A percentile compares a stretch with the other conserved stretches of the same genome.
Conservation (phyloP, 352 stramenopile genomes). For the Pythium rhizo-oryzae region DNA sequence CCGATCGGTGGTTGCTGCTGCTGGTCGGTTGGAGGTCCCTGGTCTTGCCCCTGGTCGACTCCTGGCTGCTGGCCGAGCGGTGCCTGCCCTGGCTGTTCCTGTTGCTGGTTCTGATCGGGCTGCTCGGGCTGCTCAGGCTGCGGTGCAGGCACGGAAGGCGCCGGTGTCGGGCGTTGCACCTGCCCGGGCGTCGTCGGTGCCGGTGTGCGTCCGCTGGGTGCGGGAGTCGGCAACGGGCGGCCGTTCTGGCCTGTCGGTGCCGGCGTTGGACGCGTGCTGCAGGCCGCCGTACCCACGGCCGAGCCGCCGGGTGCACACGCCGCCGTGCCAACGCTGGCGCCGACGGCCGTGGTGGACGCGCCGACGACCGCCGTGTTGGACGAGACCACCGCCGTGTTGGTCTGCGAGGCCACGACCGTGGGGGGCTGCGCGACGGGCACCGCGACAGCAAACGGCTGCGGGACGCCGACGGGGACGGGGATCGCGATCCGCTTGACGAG, state of each 20-base stretch:
- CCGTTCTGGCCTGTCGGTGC: background rate
- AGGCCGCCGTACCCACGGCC: background rate
- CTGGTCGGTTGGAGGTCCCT: background rate
- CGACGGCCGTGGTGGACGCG: background rate
- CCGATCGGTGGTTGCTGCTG: background rate
- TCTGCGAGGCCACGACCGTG: background rate
- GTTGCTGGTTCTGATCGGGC: slow-evolving; percentile 2
- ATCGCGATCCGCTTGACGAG: slow-evolving; percentile 18
- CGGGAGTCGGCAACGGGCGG: background rate
- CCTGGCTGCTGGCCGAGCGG: background rate
- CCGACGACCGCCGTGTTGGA: slow-evolving; percentile 1
- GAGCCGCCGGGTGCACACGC: background rate
- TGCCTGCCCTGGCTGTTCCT: slow-evolving; percentile 3
- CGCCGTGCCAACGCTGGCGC: background rate
- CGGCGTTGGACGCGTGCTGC: background rate
- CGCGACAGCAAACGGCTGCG: slow-evolving; percentile 3
- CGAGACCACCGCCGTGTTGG: background rate
- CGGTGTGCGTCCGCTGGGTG: background rate
- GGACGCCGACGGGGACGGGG: slow-evolving; percentile 9
- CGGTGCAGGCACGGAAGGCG: background rate
- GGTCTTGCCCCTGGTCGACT: background rate
- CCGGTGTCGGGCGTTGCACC: background rate
- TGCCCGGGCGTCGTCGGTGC: background rate
- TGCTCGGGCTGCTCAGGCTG: slow-evolving; percentile 2
- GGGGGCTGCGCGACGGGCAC: slow-evolving; percentile 9